These are phyloP conservation scores for Stagonosporopsis tanaceti DNA, from an alignment of 2,329 filamentous ascomycete species.

Conservation along the genomic window DNA sequence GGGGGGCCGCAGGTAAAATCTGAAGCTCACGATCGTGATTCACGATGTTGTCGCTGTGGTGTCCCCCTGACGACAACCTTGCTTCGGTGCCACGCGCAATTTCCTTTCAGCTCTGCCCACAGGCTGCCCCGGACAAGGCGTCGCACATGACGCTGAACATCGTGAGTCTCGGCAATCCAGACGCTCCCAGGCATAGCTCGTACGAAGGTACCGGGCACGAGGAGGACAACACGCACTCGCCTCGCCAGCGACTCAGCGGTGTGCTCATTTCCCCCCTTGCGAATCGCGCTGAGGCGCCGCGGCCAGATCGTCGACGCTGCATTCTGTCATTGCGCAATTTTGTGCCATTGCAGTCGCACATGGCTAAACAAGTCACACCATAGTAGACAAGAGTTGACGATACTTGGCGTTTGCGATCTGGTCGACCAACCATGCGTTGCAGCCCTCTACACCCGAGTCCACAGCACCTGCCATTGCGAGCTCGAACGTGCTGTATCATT, in stretches of 20 bases:
- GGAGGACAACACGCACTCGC: conserved; percentile 13
- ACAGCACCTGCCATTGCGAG: conserved; percentile 17
- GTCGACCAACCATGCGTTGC: conserved; percentile 10
- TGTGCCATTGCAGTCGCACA: conserved; percentile 22
- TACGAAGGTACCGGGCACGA: conserved; percentile 21
- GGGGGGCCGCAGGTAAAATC: conserved; percentile 11
- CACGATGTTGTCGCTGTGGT: conserved; percentile 9
- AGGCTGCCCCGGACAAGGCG: conserved; percentile 9
- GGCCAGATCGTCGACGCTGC: conserved; percentile 10
- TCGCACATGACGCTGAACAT: conserved; percentile 48
- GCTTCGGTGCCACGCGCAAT: conserved; percentile 11
- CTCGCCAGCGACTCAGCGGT: conserved; percentile 18
- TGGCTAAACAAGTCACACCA: conserved; percentile 32
- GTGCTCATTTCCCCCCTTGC: conserved; percentile 9
- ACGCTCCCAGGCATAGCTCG: conserved; percentile 20
- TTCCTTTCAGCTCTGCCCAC: conserved; percentile 8
- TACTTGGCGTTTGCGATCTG: conserved; percentile 37
- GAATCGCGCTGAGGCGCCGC: conserved; percentile 6
- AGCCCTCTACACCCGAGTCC: conserved; percentile 7
- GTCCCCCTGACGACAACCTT: conserved; percentile 17
- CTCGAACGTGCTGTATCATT: conserved; percentile 14
- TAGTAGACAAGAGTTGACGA: conserved; percentile 36
- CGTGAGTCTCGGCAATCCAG: conserved; percentile 36
- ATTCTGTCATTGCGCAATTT: conserved; percentile 22
- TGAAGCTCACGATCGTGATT: conserved; percentile 17